Percentiles rank a stretch among this genome's conserved stretches.
Evolutionary conservation across 2,329 filamentous ascomycete species (phyloP).

Genomic region (Fusarium sp.): DNA sequence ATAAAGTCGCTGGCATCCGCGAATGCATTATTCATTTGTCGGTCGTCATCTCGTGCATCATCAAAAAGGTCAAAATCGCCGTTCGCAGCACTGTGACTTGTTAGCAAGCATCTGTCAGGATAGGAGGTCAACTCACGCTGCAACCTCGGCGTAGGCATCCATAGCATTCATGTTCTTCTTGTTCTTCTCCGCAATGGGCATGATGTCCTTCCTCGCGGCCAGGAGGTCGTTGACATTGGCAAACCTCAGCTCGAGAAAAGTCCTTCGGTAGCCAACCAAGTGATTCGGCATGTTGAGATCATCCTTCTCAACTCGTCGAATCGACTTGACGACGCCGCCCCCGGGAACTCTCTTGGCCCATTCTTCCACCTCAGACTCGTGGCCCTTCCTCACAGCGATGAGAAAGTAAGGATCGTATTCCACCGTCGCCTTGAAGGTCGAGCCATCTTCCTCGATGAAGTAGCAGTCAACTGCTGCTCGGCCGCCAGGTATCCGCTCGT

Average conservation of each 20-base stretch:
- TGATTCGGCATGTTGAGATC: slow-evolving; percentile 97
- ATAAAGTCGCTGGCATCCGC: slow-evolving; percentile 96
- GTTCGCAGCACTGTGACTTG: slow-evolving; percentile 67
- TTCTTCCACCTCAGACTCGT: slow-evolving; percentile 94
- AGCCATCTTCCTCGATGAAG: slow-evolving; percentile 90
- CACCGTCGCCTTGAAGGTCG: slow-evolving; percentile 94
- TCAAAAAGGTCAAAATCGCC: slow-evolving; percentile 96
- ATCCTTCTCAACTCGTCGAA: slow-evolving; percentile 87
- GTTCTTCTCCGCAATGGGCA: slow-evolving; percentile 95
- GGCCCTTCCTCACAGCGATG: slow-evolving; percentile 87
- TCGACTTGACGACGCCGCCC: slow-evolving; percentile 84
- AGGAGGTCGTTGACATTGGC: slow-evolving; percentile 88
- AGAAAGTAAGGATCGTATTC: slow-evolving; percentile 98
- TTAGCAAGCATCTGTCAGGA: slow-evolving; percentile 21
- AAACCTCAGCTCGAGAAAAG: slow-evolving; percentile 88
- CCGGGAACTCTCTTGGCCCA: slow-evolving; percentile 84
- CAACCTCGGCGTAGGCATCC: slow-evolving; percentile 98
- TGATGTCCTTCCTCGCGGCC: slow-evolving; percentile 83
- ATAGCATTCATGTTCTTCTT: slow-evolving; percentile 96
- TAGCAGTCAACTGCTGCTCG: slow-evolving; percentile 95
- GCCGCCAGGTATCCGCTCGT: slow-evolving; percentile 85
- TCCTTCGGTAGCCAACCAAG: slow-evolving; percentile 88
- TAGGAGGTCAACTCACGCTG: slow-evolving; percentile 69
- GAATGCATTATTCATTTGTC: slow-evolving; percentile 79
- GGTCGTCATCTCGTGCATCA: slow-evolving; percentile 82